Evolutionary conservation across 2,329 filamentous ascomycete genomes (phyloP).

Genomic region (Fusarium sp.): DNA sequence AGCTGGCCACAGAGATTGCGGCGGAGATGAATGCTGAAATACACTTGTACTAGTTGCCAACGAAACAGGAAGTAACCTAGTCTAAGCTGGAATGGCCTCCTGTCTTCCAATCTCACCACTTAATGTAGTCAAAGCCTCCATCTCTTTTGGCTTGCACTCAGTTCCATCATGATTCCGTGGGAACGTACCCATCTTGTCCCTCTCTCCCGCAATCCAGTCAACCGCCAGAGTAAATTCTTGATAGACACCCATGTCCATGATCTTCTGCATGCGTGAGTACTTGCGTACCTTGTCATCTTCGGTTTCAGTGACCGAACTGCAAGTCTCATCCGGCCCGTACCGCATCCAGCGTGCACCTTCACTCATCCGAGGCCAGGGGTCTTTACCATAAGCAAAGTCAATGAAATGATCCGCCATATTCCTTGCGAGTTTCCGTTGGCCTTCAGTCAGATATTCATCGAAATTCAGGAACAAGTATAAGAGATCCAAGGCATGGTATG

Average conservation of each 20-base stretch:
- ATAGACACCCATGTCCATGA: slow-evolving; percentile 23
- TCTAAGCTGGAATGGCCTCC: not conserved
- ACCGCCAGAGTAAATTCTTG: slow-evolving; percentile 9
- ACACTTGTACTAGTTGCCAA: not conserved
- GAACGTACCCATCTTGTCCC: slow-evolving; percentile 17
- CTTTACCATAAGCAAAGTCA: slow-evolving; percentile 23
- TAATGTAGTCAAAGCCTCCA: not conserved
- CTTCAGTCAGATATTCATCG: slow-evolving; percentile 5
- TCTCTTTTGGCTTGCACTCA: not conserved
- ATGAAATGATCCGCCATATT: slow-evolving; percentile 20
- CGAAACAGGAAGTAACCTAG: not conserved
- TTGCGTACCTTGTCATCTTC: slow-evolving; percentile 23
- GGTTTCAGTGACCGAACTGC: slow-evolving; percentile 5
- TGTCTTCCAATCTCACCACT: not conserved
- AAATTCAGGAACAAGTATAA: slow-evolving; percentile 32
- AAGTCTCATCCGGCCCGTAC: slow-evolving; percentile 13
- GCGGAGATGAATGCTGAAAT: not conserved
- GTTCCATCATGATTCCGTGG: not conserved
- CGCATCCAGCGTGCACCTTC: slow-evolving; percentile 15
- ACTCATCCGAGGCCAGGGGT: slow-evolving; percentile 16
- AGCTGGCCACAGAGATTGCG: not conserved
- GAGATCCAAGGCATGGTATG: slow-evolving; percentile 27
- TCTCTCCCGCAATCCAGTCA: slow-evolving; percentile 19
- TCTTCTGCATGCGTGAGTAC: slow-evolving; percentile 24
- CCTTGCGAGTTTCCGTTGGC: slow-evolving; percentile 4